Percentiles rank a stretch among this genome's conserved stretches.
Conservation (phyloP, 1,284 basidiomycete species). For the Malassezia cuniculi region DNA sequence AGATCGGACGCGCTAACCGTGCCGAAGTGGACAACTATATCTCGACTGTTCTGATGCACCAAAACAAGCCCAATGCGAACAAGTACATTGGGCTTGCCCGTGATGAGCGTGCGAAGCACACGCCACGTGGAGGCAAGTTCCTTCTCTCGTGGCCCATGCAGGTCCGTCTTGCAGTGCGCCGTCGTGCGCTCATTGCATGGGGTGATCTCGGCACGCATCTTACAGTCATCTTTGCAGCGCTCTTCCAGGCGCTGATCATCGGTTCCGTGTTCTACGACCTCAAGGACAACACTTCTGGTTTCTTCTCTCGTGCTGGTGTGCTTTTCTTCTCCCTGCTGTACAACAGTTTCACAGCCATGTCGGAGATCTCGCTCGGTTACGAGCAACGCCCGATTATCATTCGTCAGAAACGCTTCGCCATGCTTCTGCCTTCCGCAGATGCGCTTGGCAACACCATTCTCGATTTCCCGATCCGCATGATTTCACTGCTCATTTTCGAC, state of each 20-base stretch:
- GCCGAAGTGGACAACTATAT: conserved; percentile 44
- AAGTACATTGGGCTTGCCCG: conserved; percentile 6
- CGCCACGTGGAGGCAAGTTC: conserved; percentile 44
- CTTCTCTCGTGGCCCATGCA: conserved; percentile 64
- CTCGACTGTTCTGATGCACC: conserved; percentile 15
- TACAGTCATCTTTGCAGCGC: conserved; percentile 25
- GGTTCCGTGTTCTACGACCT: conserved; percentile 59
- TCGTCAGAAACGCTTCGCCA: conserved; percentile 49
- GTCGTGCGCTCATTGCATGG: conserved; percentile 54
- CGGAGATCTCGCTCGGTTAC: conserved; percentile 57
- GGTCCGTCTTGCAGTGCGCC: conserved; percentile 50
- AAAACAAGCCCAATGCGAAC: conserved; percentile 12
- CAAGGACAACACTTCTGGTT: conserved; percentile 24
- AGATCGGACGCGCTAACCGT: conserved; percentile 16
- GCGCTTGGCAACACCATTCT: conserved; percentile 59
- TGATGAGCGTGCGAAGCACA: conserved; percentile 10
- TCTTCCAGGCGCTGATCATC: conserved; percentile 55
- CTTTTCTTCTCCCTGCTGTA: conserved; percentile 36
- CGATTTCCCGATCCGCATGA: conserved; percentile 56
- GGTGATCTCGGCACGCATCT: conserved; percentile 50
- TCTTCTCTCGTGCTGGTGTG: conserved; percentile 31
- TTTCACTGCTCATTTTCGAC: conserved; percentile 50
- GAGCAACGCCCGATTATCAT: conserved; percentile 60
- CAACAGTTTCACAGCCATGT: conserved; percentile 36
- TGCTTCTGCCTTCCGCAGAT: conserved; percentile 46